Percentiles rank a stretch among this genome's conserved stretches.
These are phyloP conservation scores for Pseudocercospora vitis DNA, from an alignment of 2,329 filamentous ascomycete species.

Conservation along the genomic window DNA sequence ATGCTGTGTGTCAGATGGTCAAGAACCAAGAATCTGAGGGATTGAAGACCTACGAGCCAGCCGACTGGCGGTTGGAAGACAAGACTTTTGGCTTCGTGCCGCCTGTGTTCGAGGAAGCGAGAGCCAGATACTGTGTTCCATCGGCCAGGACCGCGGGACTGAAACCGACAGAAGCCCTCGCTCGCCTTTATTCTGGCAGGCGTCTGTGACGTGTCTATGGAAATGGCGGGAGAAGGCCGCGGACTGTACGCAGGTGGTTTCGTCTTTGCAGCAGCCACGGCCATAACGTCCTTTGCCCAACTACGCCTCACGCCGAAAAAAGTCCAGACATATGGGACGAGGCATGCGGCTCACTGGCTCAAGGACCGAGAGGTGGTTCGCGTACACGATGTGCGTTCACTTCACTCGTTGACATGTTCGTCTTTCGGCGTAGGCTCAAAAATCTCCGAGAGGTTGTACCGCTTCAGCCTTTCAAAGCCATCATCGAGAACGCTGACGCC, in stretches of 20 bases:
- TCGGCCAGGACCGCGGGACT: slow-evolving; percentile 10
- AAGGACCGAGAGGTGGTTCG: background rate
- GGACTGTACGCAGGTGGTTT: background rate
- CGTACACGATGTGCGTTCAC: too few relatives aligned
- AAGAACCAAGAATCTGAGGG: background rate
- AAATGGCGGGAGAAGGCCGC: background rate
- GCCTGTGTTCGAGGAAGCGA: slow-evolving; percentile 25
- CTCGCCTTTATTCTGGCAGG: slow-evolving; percentile 14
- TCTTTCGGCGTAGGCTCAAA: slow-evolving; percentile 54
- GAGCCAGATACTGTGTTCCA: slow-evolving; percentile 7
- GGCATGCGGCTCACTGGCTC: background rate
- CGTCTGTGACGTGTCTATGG: background rate
- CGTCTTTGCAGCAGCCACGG: background rate
- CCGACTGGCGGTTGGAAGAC: background rate
- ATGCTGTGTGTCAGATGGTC: slow-evolving; percentile 9
- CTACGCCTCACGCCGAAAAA: background rate
- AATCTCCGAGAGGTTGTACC: slow-evolving; percentile 75
- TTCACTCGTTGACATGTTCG: slow-evolving; percentile 14
- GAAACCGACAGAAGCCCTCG: slow-evolving; percentile 8
- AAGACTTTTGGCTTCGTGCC: background rate
- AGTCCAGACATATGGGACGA: slow-evolving; percentile 1
- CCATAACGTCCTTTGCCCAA: background rate
- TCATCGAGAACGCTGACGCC: slow-evolving; percentile 76
- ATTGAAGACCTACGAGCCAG: background rate
- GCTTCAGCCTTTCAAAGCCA: slow-evolving; percentile 72